Percentiles rank a stretch among this genome's conserved stretches.
Evolutionary conservation across 2,329 filamentous ascomycete species (phyloP).

Genomic region (Pochonia chlamydosporia): DNA sequence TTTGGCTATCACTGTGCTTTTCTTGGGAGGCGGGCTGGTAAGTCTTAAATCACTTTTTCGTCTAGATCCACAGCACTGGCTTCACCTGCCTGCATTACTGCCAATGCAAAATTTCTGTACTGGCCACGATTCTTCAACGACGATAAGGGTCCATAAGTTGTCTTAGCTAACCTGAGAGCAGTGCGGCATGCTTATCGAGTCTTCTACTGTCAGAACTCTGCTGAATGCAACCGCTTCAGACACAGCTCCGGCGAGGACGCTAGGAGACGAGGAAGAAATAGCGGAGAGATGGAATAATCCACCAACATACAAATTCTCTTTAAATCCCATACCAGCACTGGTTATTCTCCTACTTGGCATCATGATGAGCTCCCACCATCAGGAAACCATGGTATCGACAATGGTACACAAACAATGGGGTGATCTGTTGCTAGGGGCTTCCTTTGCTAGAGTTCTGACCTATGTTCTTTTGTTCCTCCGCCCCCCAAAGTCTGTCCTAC

Average conservation of each 20-base stretch:
- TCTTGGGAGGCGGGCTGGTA: constrained; percentile 86
- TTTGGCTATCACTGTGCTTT: constrained; percentile 85
- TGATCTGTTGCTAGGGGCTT: constrained; percentile 72
- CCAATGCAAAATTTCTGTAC: no score
- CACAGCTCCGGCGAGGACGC: constrained; percentile 23
- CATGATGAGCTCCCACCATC: constrained; percentile 94
- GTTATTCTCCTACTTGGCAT: constrained; percentile 82
- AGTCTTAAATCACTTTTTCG: constrained; percentile 26
- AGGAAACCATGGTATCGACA: constrained; percentile 73
- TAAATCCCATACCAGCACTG: constrained; percentile 84
- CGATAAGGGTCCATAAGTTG: no score
- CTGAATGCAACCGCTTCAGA: constrained; percentile 49
- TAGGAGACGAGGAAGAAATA: constrained; percentile 38
- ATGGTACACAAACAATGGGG: constrained; percentile 97
- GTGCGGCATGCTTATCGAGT: constrained; percentile 84
- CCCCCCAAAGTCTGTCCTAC: constrained; percentile 73
- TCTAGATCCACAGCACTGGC: no score
- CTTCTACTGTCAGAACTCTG: constrained; percentile 59
- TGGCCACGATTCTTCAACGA: no score
- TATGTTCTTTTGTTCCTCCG: constrained; percentile 76
- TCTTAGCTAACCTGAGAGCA: no score
- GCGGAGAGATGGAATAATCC: constrained; percentile 51
- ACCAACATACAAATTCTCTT: constrained; percentile 63
- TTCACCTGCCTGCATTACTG: no score
- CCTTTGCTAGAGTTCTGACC: constrained; percentile 70